Conservation (phyloP, 2,329 filamentous ascomycete species). For the Ampelomyces quisqualis region DNA sequence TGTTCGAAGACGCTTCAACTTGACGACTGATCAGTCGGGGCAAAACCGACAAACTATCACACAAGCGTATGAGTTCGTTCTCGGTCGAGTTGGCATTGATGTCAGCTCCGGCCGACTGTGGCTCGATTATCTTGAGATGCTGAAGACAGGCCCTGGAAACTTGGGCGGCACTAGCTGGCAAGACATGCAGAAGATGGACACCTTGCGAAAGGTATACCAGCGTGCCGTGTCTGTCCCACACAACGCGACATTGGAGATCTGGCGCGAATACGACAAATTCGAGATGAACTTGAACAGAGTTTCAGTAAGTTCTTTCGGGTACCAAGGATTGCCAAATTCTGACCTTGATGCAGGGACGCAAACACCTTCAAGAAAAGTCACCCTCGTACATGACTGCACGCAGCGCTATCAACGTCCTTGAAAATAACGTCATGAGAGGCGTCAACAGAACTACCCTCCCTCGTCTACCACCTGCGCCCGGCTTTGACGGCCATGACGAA, state of each 20-base stretch:
- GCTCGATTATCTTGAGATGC: conserved; percentile 92
- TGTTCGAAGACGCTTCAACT: conserved; percentile 84
- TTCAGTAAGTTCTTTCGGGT: conserved; percentile 59
- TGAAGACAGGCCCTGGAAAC: conserved; percentile 82
- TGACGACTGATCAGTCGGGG: conserved; percentile 75
- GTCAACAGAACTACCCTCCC: conserved; percentile 77
- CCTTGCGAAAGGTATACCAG: conserved; percentile 88
- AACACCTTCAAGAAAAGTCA: conserved; percentile 90
- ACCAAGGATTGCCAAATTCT: conserved; percentile 9
- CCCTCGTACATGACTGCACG: conserved; percentile 95
- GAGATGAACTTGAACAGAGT: conserved; percentile 92
- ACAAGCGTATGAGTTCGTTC: conserved; percentile 88
- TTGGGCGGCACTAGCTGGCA: conserved; percentile 89
- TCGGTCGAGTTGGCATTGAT: conserved; percentile 86
- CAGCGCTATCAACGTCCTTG: conserved; percentile 84
- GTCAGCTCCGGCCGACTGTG: conserved; percentile 86
- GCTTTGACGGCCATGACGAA: conserved; percentile 83
- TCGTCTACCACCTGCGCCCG: conserved; percentile 75
- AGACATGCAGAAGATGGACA: conserved; percentile 97
- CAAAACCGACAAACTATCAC: conserved; percentile 76
- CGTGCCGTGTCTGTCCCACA: conserved; percentile 86
- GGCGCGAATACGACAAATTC: conserved; percentile 98
- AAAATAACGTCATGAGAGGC: conserved; percentile 81
- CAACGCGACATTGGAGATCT: conserved; percentile 76
- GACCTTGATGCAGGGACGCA: conserved; percentile 67